phyloP scores from a whole-genome alignment of 495 filamentous ascomycete species.

The Tuber brumale region DNA sequence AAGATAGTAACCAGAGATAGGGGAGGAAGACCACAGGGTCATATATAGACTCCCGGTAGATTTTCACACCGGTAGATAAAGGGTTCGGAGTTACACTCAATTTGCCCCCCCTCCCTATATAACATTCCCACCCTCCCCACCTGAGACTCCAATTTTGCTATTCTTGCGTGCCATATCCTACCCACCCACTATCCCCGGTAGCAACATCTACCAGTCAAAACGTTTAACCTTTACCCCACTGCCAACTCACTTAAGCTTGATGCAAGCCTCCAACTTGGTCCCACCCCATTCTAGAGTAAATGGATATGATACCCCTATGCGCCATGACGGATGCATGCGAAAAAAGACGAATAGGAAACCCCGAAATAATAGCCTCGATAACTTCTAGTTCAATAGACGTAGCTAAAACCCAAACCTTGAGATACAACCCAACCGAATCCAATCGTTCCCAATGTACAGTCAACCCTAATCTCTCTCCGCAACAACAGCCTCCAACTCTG shows the following conservation, averaged over 20 bases:
- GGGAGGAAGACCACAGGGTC: neutral
- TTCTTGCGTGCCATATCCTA: neutral
- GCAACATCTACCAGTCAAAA: neutral
- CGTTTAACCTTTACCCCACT: neutral
- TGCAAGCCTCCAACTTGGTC: neutral
- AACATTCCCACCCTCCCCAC: neutral
- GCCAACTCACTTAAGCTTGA: neutral
- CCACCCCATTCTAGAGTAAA: neutral
- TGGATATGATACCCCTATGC: neutral
- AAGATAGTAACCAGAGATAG: neutral
- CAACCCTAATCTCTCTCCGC: constrained; percentile 26
- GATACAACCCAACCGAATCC: constrained; percentile 13
- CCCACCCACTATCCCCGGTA: neutral
- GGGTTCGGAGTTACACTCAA: neutral
- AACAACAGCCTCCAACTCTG: constrained; percentile 54
- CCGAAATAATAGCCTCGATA: neutral
- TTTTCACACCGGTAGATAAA: neutral
- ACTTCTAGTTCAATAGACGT: neutral
- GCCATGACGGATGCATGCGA: neutral
- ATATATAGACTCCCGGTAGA: neutral
- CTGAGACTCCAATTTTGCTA: neutral
- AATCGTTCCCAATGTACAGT: neutral
- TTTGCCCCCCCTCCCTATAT: neutral
- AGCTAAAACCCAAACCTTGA: neutral
- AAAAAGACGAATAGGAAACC: constrained; percentile 8